Percentiles rank a stretch among this genome's conserved stretches.
These are phyloP conservation scores for Globisporangium sylvaticum DNA, from an alignment of 352 stramenopile genomes.

Conservation along the genomic window DNA sequence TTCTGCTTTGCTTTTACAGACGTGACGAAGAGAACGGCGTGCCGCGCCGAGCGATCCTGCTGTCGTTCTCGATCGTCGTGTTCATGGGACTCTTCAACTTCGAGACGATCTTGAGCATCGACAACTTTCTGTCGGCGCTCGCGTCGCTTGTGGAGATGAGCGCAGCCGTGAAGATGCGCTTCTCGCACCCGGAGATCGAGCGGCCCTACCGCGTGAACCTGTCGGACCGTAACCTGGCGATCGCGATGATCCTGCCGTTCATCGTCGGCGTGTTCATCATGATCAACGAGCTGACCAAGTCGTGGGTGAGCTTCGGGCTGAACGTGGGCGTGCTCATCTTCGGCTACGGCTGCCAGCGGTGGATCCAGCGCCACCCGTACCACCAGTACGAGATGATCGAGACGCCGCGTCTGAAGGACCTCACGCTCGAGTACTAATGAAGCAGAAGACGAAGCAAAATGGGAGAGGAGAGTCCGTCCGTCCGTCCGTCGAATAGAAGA, in stretches of 20 bases:
- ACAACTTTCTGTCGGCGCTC: slow-evolving; percentile 78
- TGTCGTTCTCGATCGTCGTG: slow-evolving; percentile 77
- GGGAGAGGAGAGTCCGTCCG: neutral
- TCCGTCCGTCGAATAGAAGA: neutral
- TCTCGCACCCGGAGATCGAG: slow-evolving; percentile 67
- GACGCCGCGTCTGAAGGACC: slow-evolving; percentile 31
- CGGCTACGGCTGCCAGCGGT: slow-evolving; percentile 56
- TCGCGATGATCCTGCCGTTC: slow-evolving; percentile 53
- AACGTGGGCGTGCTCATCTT: slow-evolving; percentile 46
- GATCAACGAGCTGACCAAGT: slow-evolving; percentile 80
- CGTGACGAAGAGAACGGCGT: slow-evolving; percentile 55
- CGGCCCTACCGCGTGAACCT: slow-evolving; percentile 72
- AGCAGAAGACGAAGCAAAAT: neutral
- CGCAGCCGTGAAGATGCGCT: slow-evolving; percentile 72
- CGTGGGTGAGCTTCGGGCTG: slow-evolving; percentile 56
- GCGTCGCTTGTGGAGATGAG: slow-evolving; percentile 74
- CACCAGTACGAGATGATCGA: slow-evolving; percentile 56
- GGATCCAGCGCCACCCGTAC: slow-evolving; percentile 58
- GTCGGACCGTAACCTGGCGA: slow-evolving; percentile 49
- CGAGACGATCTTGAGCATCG: slow-evolving; percentile 72
- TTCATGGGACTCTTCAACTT: slow-evolving; percentile 82
- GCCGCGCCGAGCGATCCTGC: slow-evolving; percentile 58
- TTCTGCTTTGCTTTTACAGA: slow-evolving; percentile 19
- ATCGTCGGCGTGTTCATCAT: slow-evolving; percentile 71
- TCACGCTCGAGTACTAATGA: slow-evolving; percentile 38